phyloP scores from a whole-genome alignment of 2,329 filamentous ascomycete genomes.

The Clarireedia monteithiana region DNA sequence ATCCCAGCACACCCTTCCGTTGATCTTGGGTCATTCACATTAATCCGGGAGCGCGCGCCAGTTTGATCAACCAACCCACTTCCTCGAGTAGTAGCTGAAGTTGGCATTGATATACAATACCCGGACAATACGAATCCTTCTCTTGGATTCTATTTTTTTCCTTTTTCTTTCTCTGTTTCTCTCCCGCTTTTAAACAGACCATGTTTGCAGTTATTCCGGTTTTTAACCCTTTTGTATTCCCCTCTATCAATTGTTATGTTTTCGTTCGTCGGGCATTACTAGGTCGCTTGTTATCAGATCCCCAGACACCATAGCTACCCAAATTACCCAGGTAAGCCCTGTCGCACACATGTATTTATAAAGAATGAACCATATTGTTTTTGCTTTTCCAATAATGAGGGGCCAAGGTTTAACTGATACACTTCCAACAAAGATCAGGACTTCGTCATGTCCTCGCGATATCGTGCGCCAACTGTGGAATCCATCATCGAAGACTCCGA shows the following conservation, averaged over 20 bases:
- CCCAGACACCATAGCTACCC: conserved; percentile 14
- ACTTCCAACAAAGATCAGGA: neutral
- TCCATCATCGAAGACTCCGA: conserved; percentile 25
- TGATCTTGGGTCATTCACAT: too few species aligned
- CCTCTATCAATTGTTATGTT: conserved; percentile 10
- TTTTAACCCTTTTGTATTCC: neutral
- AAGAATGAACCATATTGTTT: conserved; percentile 1
- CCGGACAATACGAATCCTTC: neutral
- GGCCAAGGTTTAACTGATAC: too few species aligned
- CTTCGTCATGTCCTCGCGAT: conserved; percentile 23
- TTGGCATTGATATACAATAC: neutral
- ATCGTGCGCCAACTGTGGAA: conserved; percentile 21
- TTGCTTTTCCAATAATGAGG: neutral
- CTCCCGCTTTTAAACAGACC: neutral
- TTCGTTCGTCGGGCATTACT: conserved; percentile 14
- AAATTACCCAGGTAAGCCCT: conserved; percentile 17
- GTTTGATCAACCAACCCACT: neutral
- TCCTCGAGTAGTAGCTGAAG: neutral
- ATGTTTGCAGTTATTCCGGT: neutral
- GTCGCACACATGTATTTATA: neutral
- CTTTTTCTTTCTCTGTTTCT: neutral
- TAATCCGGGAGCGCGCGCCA: neutral
- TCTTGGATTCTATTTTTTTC: neutral
- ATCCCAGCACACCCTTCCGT: too few species aligned
- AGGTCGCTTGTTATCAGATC: conserved; percentile 9